Base-by-base conservation (phyloP, 768 basidiomycete species). In the Tylopilus rubrobrunneus region DNA sequence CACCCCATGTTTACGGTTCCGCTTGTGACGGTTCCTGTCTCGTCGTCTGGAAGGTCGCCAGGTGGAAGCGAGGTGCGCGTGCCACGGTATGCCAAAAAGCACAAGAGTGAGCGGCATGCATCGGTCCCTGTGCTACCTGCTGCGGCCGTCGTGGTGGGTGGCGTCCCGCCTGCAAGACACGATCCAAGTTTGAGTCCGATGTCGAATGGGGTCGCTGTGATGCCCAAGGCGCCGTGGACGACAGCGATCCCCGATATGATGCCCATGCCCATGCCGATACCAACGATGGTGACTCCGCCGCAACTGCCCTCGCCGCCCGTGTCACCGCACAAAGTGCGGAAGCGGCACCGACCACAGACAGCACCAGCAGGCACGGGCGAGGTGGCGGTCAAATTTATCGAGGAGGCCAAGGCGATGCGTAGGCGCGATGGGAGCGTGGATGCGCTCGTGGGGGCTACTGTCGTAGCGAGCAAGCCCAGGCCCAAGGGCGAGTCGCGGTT, bases 1-100 rank as follows among this genome's bases (percentile, higher is more conserved):
- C 64, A 70, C 19, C 69, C 67, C 7, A 68, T 70, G 67, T 70
- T 68, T 21, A 60, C 60, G 0, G 57, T 68, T 3, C 67, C 67
- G 10, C 64, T 68, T n/a, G 42, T 66, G 36, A 68, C 67, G 21
- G 17, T 64, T 0, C 62, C 67, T 23, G 28, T 44, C 25, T n/a
- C 37, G 27, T 33, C n/a, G 37, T 25, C 25, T 25, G 5, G 19
- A 40, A 7, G 19, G 21, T 10, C 25, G n/a, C 53, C 7, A 2
- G 23, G 15, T 37, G 34, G 14, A 37, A 36, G 39, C 27, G 37
- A 49, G 34, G 9, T 8, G 4, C 14, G 27, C 3, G 27, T 15
- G 14, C 15, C 29, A 1, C 37, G 31, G 12, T 11, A 49, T 44
- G 7, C 15, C 2, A 31, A 15, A 10, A 31, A 41, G 28, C 45